Evolutionary conservation across 164 flowering plant species (phyloP), one percentile per base, ranked within the genome.

Genomic region (Tinospora cordifolia): DNA sequence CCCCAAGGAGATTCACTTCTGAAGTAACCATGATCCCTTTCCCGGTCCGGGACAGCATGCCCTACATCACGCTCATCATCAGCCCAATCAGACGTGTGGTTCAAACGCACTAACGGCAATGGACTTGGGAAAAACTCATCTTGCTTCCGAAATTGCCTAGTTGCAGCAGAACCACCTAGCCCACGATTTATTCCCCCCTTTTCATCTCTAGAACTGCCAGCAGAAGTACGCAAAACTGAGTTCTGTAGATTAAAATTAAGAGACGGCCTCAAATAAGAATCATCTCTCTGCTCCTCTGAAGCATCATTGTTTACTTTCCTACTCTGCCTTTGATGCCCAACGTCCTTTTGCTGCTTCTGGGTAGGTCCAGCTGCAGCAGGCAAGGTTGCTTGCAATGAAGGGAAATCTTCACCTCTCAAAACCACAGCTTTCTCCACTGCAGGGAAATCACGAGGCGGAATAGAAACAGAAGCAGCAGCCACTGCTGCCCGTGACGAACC

Each of bases 1-100:
- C 88, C 87, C 87, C 88, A 83, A 66, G 77, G 71, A 39, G 80
- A 75, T 66, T 87, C 92, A 70, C 51, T 75, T 74, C 84, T 88
- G 1, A 78, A 66, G 77, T 57, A 75, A 21, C 90, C 90, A 77
- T 72, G 77, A 73, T 85, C 89, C 74, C 87, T 84, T 30, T 79
- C 81, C 74, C 85, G 74, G 62, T 84, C 90, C 6, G 76, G 64
- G 40, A 87, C 40, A 59, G 83, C 82, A 77, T 78, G 81, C 74
- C 97, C 79, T 1, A 97, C 90, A 71, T 94, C 98, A 65, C 98
- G 90, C 72, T 94, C 98, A 79, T 94, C 98, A 78, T 94, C 98
- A 40, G 92, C 95, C 98, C 98, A 94, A 74, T 94, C 97, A 72
- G 93, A 90, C 60, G 91, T 86, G 11, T 91, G 92, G 62, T 82